Evolutionary conservation across 1,284 basidiomycete species (phyloP), one percentile per base, ranked within the genome.

Genomic region (Irpex sp.): DNA sequence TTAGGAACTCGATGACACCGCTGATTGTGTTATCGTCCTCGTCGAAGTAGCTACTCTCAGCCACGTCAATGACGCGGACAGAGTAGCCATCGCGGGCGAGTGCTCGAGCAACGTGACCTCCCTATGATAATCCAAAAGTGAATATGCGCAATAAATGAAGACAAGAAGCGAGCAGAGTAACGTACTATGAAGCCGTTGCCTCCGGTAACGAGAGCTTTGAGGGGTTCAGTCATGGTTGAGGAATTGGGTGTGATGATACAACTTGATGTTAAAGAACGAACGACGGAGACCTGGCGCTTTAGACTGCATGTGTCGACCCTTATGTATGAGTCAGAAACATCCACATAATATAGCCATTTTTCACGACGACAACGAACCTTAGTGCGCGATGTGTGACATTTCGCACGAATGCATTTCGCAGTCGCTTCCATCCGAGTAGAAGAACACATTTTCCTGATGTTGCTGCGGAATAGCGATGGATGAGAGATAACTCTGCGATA

Each of bases 171-270:
- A 62, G n/a, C 9, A 26, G 36, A 31, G 13, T 7, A 15, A 66
- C 81, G 69, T 67, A 86, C 84, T n/a, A 86, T 81, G 66, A 86
- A 86, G 4, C 84, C 84, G 65, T 81, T 72, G 0, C 83, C 85
- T 0, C 84, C 84, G 2, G 82, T 83, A n/a, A 86, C 72, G 13
- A 86, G 76, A 55, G 79, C 69, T n/a, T 70, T 68, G 31, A 9
- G 7, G 26, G 31, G 33, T 33, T 33, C 53, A 33, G 11, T 54
- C 6, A 19, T 15, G 13, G n/a, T 19, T 7, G 47, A n/a, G 47
- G 6, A 26, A 26, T 26, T 3, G 21, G 21, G 21, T 26, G 21
- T 26, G 21, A 26, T 26, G 21, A 26, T 26, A 26, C 21, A 26
- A 26, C 21, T 26, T 26, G 21, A 26, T 26, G 21, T 26, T 26